Conservation (phyloP, 441 rosid species). For the Raphanus hybrid region DNA sequence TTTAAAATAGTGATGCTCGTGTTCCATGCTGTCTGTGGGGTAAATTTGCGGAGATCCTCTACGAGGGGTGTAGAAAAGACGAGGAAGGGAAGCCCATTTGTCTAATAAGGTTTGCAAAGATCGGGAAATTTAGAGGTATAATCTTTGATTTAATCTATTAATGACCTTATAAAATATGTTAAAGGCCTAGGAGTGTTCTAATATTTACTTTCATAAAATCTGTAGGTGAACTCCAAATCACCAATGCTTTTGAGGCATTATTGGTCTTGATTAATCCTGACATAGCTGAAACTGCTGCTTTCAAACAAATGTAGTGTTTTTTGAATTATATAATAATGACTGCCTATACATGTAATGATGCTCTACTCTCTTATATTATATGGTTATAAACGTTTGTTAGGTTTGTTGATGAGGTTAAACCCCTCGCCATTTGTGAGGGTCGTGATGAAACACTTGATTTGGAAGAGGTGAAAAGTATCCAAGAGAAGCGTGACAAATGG, state of each 20-base stretch:
- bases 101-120: neutral
- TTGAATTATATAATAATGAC: no score
- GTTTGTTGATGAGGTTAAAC: neutral
- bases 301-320: neutral
- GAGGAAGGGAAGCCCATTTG: neutral
- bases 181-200: no score
- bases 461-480: neutral
- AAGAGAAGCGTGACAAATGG: neutral
- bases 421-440: neutral
- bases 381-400: neutral
- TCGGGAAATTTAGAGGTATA: no score
- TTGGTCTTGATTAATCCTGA: neutral
- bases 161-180: no score
- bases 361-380: no score
- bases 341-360: no score
- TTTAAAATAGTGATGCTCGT: neutral
- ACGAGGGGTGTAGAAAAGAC: neutral
- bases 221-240: neutral
- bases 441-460: neutral
- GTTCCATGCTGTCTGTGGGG: neutral
- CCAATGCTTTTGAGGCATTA: neutral
- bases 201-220: no score
- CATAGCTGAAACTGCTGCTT: neutral
- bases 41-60: neutral
- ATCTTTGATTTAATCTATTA: no score